Evolutionary conservation across 2,329 filamentous ascomycete genomes (phyloP), one percentile per base, ranked within the genome.

Genomic region (Chaetomiaceae sp.): DNA sequence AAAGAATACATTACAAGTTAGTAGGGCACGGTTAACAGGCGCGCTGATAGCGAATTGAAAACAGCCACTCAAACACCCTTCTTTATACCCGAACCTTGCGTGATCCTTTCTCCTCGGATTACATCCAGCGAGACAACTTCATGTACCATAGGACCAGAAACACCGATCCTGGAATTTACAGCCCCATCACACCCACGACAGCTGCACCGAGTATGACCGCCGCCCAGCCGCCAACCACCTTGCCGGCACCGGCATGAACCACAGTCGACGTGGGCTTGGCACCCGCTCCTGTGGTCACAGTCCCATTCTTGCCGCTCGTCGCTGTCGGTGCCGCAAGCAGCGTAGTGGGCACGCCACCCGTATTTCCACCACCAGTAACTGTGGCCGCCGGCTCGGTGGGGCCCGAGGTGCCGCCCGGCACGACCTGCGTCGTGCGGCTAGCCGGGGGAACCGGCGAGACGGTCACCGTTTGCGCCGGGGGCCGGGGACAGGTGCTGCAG

Each of bases 371-470:
- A 27, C 26, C 26, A 27, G 7, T 11, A 27, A 11, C 29, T 12
- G 29, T 30, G 8, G 12, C n/a, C 4, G 39, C 24, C 19, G 39
- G 27, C 27, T 19, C n/a, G 35, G 24, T 45, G 8, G 42, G 27
- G 8, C 35, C 29, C 1, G 35, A 4, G 1, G 44, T 46, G 44
- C 37, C 36, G 17, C 37, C 44, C 6, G 44, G 44, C 15, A 46
- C 44, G 17, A 24, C 24, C 6, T 32, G 30, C 6, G 37, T 36
- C 6, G 44, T 41, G 38, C 37, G 38, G 22, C 41, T 19, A 4
- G 37, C 14, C 8, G 37, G 30, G 7, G 37, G 10, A 15, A 41
- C n/a, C 12, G 44, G 44, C 2, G 44, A 27, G 15, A 46, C 22
- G 10, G 44, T 46, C 2, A 46, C 44, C 15, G 44, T 46, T 7